These are phyloP conservation scores for Mayamaea pseudoterrestris DNA, from an alignment of 108 stramenopile species.

Conservation along the genomic window DNA sequence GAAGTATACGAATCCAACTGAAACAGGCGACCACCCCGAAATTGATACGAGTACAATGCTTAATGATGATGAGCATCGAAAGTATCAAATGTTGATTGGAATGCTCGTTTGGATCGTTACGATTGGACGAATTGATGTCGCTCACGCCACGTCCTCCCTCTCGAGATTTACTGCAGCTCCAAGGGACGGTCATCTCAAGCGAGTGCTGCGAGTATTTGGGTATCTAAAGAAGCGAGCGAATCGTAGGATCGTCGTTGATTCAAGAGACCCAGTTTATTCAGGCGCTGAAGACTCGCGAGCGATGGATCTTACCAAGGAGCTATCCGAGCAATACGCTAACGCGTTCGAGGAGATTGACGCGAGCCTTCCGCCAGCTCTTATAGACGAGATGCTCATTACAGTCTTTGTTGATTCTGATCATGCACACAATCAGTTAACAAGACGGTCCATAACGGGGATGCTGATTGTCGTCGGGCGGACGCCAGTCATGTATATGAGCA, in stretches of 20 bases:
- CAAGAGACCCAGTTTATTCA: neutral
- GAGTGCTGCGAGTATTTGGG: constrained; percentile 16
- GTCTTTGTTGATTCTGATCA: constrained; percentile 23
- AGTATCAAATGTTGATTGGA: constrained; percentile 19
- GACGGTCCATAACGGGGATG: constrained; percentile 12
- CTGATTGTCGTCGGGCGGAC: constrained; percentile 14
- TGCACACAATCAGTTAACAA: constrained; percentile 9
- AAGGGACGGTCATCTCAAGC: constrained; percentile 16
- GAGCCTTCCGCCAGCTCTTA: constrained; percentile 15
- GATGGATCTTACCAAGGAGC: constrained; percentile 11
- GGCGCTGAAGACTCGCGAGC: constrained; percentile 4
- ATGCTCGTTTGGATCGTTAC: constrained; percentile 10
- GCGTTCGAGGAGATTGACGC: constrained; percentile 19
- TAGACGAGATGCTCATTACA: constrained; percentile 6
- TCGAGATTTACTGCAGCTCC: constrained; percentile 7
- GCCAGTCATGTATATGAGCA: constrained; percentile 9
- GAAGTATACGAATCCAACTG: constrained; percentile 1
- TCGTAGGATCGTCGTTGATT: constrained; percentile 1
- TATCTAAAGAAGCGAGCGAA: constrained; percentile 11
- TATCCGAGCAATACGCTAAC: constrained; percentile 12
- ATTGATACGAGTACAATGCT: constrained; percentile 7
- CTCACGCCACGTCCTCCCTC: constrained; percentile 3
- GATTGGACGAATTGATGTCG: constrained; percentile 14
- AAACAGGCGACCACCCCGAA: constrained; percentile 21
- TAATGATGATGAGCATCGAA: neutral